A percentile compares a stretch with the other conserved stretches of the same genome.
phyloP scores from a whole-genome alignment of 805 yeast species.

The Schizosaccharomyces osmophilus region DNA sequence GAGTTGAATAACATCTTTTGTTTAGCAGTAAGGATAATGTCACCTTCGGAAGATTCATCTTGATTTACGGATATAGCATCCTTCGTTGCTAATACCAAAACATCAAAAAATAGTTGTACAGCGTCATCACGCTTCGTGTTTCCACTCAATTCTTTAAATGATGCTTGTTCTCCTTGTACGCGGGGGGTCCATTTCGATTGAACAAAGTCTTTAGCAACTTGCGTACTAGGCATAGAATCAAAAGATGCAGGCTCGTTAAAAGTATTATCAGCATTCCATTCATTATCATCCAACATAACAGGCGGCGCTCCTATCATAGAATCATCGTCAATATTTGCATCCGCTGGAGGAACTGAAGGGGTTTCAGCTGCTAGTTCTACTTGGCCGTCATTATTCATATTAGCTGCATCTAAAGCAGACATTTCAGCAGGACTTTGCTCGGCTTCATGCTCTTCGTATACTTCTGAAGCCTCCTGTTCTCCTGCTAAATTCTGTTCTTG shows the following conservation, averaged over 20 bases:
- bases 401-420: no score
- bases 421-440: no score
- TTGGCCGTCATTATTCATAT: no score
- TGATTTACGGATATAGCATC: slow-evolving; percentile 46
- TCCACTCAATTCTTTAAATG: not conserved
- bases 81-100: slow-evolving; percentile 56
- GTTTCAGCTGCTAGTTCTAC: no score
- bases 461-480: no score
- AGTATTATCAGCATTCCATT: not conserved
- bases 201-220: not conserved
- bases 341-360: not conserved
- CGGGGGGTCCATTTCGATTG: not conserved
- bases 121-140: slow-evolving; percentile 24
- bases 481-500: no score
- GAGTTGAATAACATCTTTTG: not conserved
- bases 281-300: not conserved
- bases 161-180: not conserved
- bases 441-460: no score
- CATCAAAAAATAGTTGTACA: slow-evolving; percentile 53
- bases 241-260: not conserved
- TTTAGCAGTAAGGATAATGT: not conserved
- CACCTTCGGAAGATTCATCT: slow-evolving; percentile 29
- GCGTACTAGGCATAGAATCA: not conserved
- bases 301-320: not conserved
- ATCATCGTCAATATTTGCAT: not conserved